Base-by-base conservation (phyloP, 257 asterid species). In the Nyctanthes arbortristis region DNA sequence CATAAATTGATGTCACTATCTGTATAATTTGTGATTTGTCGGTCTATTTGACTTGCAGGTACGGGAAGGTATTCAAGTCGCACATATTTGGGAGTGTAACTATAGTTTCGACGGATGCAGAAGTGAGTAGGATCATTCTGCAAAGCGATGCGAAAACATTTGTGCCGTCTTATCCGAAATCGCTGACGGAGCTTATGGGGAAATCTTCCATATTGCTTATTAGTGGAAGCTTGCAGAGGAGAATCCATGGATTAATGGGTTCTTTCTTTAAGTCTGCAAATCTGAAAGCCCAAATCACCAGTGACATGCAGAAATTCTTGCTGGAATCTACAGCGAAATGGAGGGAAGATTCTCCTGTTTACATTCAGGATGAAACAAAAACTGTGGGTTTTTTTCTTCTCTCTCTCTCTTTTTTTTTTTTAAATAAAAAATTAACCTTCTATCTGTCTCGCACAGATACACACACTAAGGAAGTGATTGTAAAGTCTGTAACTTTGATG, bases 81-180 rank as follows among this genome's bases (percentile, higher is more conserved):
- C 98, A 93, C 67, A 82, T 93, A 75, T 93, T 93, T 74, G 98
- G 98, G 58, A 88, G 83, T 43, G 88, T 88, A 4, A 88, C 95
- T 0, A 90, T 93, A 70, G 84, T 93, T 16, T 93, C 98, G 2
- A 90, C 88, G 13, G 98, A 93, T 80, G 93, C 93, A 27, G 96
- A 93, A 80, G 95, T 93, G 65, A 93, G 84, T n/a, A 80, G 82
- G 67, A 70, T 80, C 6, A 85, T 93, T 55, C 79, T 93, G 13
- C 98, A 88, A 31, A 93, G 98, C 67, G 97, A 93, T 87, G 81
- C 85, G 18, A 90, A 62, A 49, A 85, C 88, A 5, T 93, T 90
- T 62, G 88, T 90, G 54, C 95, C 98, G 1, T 90, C 88, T 37
- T 93, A 93, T 68, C 98, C 98, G 0, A 93, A 84, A 72, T 93